Percentiles rank a stretch among this genome's conserved stretches.
Evolutionary conservation across 495 filamentous ascomycete genomes (phyloP).

Genomic region (Haplographium delicatum): DNA sequence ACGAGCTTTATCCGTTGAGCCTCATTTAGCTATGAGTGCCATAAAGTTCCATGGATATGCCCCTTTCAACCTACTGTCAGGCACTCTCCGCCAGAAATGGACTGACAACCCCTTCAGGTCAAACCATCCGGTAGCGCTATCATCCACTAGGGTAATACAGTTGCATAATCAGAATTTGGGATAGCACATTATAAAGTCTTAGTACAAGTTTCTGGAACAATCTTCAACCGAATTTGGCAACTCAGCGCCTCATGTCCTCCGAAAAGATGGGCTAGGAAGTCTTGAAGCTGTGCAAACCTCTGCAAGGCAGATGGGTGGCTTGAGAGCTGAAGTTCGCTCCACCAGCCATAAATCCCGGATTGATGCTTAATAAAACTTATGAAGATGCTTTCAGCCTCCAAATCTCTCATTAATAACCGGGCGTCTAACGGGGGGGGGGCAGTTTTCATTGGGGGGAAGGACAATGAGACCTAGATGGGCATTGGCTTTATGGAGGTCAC

Average conservation of each 20-base stretch:
- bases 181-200: no score
- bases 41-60: no score
- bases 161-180: no score
- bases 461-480: background rate
- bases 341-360: background rate
- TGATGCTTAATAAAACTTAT: background rate
- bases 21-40: no score
- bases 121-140: no score
- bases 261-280: background rate
- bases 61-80: no score
- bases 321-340: background rate
- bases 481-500: background rate
- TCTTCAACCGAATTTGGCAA: no score
- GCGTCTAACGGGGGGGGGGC: background rate
- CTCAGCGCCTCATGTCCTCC: background rate
- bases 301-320: background rate
- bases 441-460: background rate
- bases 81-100: no score
- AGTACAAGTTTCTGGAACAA: no score
- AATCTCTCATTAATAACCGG: background rate
- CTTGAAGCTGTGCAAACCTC: background rate
- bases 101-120: no score
- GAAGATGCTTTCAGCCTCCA: background rate
- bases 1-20: no score
- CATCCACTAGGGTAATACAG: no score